Base-by-base conservation (phyloP, 768 basidiomycete genomes). In the Auriscalpium orientale region DNA sequence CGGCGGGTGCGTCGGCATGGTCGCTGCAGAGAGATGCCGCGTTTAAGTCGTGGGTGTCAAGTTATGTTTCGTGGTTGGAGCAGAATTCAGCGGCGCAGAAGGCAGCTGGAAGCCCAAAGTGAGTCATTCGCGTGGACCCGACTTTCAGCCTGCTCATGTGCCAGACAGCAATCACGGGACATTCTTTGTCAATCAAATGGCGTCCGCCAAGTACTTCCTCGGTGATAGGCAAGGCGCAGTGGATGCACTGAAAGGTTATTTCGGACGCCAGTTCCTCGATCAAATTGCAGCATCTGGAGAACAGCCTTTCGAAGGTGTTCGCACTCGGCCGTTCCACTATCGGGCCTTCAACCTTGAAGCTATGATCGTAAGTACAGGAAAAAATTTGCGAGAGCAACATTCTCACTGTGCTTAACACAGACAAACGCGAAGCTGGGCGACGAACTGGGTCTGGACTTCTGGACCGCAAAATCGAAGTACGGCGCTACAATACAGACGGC, bases 331-430 rank as follows among this genome's bases (percentile, higher is more conserved):
- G 6, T 79, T 64, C 61, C 82, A 83, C 62, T 84, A 84, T 62
- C 75, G 81, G 8, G 74, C 72, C 49, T 84, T 81, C 71, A 83
- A 83, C 59, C 65, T 83, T 9, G 80, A 81, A 56, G 82, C 80
- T 1, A 67, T 83, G 69, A 77, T 81, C 58, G 79, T 79, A 58
- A 73, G 78, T 65, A 13, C 46, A 12, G 21, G 12, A 16, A 12
- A 48, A 28, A 28, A 2, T 4, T 1, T 28, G 28, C 7, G 28
- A 4, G 7, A 28, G 28, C 28, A 28, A 7, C 28, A 4, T 3
- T 28, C 28, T 28, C 28, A 28, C 28, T 5, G 4, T 7, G 2
- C 4, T 28, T 7, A 7, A 5, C 2, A 28, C 50, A 82, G 79
- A 76, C 74, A 22, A 72, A 76, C 62, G 81, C 80, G 5, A 81